Conservation (phyloP, 1,284 basidiomycete species). For the Phlebopus sp. region DNA sequence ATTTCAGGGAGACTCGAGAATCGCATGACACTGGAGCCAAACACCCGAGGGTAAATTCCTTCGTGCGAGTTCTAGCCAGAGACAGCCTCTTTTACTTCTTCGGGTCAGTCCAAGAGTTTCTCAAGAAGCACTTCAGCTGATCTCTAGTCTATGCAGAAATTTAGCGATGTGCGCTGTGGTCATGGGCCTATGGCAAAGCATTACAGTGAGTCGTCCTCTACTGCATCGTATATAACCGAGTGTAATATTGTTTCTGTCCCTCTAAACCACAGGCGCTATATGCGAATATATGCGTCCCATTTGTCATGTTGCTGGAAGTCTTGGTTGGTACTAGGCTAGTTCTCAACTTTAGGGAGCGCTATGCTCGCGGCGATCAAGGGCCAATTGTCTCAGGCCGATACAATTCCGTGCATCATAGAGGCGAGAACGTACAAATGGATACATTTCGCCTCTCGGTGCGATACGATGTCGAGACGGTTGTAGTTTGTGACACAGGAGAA, state of each 20-base stretch:
- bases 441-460: conserved; percentile 8
- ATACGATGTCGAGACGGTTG: conserved; percentile 19
- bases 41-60: conserved; percentile 15
- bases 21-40: not conserved
- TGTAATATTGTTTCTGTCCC: not conserved
- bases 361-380: conserved; percentile 14
- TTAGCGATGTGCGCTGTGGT: conserved; percentile 22
- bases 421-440: conserved; percentile 8
- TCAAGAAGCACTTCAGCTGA: not conserved
- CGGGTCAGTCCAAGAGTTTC: conserved; percentile 20
- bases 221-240: not conserved
- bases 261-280: conserved; percentile 17
- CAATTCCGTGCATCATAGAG: conserved; percentile 20
- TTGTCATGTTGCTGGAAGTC: conserved; percentile 33
- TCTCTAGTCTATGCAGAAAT: conserved; percentile 18
- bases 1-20: conserved; percentile 5
- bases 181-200: conserved; percentile 25
- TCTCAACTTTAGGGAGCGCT: conserved; percentile 33
- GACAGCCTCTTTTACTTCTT: conserved; percentile 34
- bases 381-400: conserved; percentile 4
- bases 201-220: conserved; percentile 20
- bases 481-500: conserved; percentile 10
- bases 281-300: conserved; percentile 31
- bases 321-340: conserved; percentile 33
- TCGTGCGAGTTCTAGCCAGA: conserved; percentile 24